A percentile compares a stretch with the other conserved stretches of the same genome.
These are phyloP conservation scores for Sphagnum contortum DNA, from an alignment of 225 moss, liverwort and hornwort species.

Conservation along the genomic window DNA sequence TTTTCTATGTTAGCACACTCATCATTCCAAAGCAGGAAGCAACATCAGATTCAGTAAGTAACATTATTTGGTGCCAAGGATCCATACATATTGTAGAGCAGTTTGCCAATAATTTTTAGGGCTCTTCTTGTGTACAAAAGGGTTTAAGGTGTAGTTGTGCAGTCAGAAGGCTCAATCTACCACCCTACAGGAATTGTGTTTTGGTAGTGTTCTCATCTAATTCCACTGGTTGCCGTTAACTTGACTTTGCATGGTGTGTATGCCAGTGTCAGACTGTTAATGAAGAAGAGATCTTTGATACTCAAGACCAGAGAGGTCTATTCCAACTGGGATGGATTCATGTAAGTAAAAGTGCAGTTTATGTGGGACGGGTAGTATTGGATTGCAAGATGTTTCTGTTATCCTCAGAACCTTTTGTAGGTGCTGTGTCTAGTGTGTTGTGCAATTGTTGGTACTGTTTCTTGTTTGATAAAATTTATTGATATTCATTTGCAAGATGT, in stretches of 20 bases:
- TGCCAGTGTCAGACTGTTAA: constrained; percentile 88
- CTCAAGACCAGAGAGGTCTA: constrained; percentile 88
- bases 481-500: neutral
- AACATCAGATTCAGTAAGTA: constrained; percentile 93
- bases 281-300: constrained; percentile 97
- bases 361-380: too few relatives aligned
- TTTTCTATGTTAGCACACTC: constrained; percentile 79
- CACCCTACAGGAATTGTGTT: too few relatives aligned
- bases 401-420: too few relatives aligned
- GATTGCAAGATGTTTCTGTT: too few relatives aligned
- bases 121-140: neutral
- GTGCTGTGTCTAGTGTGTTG: too few relatives aligned
- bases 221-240: too few relatives aligned
- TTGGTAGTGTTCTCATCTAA: too few relatives aligned
- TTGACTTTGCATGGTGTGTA: neutral
- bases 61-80: constrained; percentile 1
- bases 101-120: neutral
- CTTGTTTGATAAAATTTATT: neutral
- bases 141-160: too few relatives aligned
- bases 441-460: neutral
- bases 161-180: too few relatives aligned
- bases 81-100: too few relatives aligned
- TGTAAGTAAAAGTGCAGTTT: too few relatives aligned
- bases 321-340: constrained; percentile 99
- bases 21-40: constrained; percentile 98